Conservation (phyloP, 2,329 filamentous ascomycete species). For the Cladophialophora carrionii region DNA sequence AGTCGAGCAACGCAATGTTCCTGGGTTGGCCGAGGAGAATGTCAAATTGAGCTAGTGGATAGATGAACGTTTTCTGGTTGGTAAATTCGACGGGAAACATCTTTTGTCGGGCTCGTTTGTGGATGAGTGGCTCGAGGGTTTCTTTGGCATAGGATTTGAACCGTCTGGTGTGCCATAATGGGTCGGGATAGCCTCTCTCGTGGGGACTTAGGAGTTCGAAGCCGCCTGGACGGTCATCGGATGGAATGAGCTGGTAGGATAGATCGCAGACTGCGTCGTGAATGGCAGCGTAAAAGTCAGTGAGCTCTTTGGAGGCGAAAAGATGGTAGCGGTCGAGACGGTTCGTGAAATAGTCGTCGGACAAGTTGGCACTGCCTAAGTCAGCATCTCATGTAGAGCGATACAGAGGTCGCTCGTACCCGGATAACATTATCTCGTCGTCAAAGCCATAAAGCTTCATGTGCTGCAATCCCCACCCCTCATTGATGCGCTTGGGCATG, state of each 20-base stretch:
- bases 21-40: constrained; percentile 63
- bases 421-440: constrained; percentile 92
- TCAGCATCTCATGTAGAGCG: constrained; percentile 8
- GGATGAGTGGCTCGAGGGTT: constrained; percentile 68
- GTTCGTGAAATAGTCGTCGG: constrained; percentile 93
- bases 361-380: constrained; percentile 73
- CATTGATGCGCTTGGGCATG: constrained; percentile 88
- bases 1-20: constrained; percentile 34
- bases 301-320: constrained; percentile 76
- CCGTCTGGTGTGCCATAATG: constrained; percentile 36
- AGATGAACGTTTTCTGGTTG: constrained; percentile 71
- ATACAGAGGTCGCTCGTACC: constrained; percentile 54
- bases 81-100: constrained; percentile 38
- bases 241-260: constrained; percentile 76
- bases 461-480: constrained; percentile 97
- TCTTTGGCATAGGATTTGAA: constrained; percentile 72
- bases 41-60: constrained; percentile 85
- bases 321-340: constrained; percentile 93
- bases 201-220: constrained; percentile 54
- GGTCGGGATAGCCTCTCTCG: constrained; percentile 37
- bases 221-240: constrained; percentile 54
- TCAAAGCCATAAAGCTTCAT: constrained; percentile 99
- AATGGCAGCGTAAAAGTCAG: constrained; percentile 78
- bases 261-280: constrained; percentile 77
- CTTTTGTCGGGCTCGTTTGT: constrained; percentile 42